A percentile compares a stretch with the other conserved stretches of the same genome.
These are phyloP conservation scores for Didymella arachidicola DNA, from an alignment of 2,329 filamentous ascomycete species.

Conservation along the genomic window DNA sequence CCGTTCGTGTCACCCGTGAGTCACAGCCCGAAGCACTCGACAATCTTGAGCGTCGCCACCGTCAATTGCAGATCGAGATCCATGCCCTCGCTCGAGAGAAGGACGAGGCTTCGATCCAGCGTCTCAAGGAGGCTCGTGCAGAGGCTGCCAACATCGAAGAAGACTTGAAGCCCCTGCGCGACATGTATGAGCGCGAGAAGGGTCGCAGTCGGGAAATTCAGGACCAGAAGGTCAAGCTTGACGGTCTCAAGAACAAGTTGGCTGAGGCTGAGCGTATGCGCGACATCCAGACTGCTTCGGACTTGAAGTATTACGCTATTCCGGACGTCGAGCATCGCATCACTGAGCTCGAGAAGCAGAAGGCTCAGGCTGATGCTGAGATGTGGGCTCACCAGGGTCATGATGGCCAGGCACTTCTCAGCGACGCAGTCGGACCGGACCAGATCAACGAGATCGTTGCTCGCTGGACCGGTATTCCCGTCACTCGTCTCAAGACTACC, in stretches of 20 bases:
- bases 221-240: slow-evolving; percentile 92
- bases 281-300: slow-evolving; percentile 86
- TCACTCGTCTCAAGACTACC: slow-evolving; percentile 89
- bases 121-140: slow-evolving; percentile 81
- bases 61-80: slow-evolving; percentile 96
- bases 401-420: slow-evolving; percentile 73
- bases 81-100: slow-evolving; percentile 93
- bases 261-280: slow-evolving; percentile 90
- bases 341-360: slow-evolving; percentile 79
- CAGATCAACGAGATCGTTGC: slow-evolving; percentile 99
- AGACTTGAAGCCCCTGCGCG: slow-evolving; percentile 86
- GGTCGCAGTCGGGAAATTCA: slow-evolving; percentile 90
- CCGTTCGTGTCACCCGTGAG: slow-evolving; percentile 93
- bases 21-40: slow-evolving; percentile 97
- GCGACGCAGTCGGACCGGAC: slow-evolving; percentile 92
- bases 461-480: slow-evolving; percentile 97
- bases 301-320: slow-evolving; percentile 96
- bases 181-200: slow-evolving; percentile 96
- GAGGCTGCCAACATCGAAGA: slow-evolving; percentile 95
- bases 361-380: slow-evolving; percentile 77
- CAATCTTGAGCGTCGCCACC: slow-evolving; percentile 86
- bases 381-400: slow-evolving; percentile 63
- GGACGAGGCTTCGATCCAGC: slow-evolving; percentile 87
- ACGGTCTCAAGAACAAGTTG: slow-evolving; percentile 87
- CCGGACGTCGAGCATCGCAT: slow-evolving; percentile 88